Evolutionary conservation across 441 rosid genomes (phyloP), one percentile per base, ranked within the genome.

Genomic region (Brassica hybrid): DNA sequence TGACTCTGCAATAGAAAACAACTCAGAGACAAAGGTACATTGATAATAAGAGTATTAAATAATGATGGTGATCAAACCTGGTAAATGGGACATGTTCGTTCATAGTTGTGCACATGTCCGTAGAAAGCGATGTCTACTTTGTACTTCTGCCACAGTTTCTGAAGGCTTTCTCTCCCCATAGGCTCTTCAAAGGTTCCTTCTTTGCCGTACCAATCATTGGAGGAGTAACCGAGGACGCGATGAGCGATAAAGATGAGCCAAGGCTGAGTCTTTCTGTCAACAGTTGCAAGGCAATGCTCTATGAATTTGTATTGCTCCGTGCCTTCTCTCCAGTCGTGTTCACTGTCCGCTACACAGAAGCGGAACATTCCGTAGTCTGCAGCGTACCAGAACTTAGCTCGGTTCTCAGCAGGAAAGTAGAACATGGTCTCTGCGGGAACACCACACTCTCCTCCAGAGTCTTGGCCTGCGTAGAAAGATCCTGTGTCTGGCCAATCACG

Each of bases 381-480:
- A 36, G 59, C 25, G 80, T 83, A 93, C 99, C 98, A 95, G 79
- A 89, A 95, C 76, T 95, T 95, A 18, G 98, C 99, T 81, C 85
- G 83, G 88, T 95, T 93, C 79, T 91, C 94, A 3, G 98, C 94
- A 48, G 98, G 98, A 78, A 88, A 88, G 73, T 86, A 91, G 80
- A 87, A 95, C 91, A 90, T 90, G 65, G 94, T 93, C 89, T 93
- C 95, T 32, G 98, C 91, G 16, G 67, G 91, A 73, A 95, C 99
- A 60, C 98, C 98, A 61, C 98, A 95, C 82, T 95, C 98, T 60
- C 99, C 99, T 43, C 96, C 96, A 25, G 99, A 93, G 84, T 95
- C 98, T 43, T 56, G 73, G 7, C 80, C 77, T 67, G 81, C 84
- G 64, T 89, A 95, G 82, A 91, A 93, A 9, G 97, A 91, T 75